Base-by-base conservation (phyloP, 2,329 filamentous ascomycete species). In the Colletotrichum liriopes region DNA sequence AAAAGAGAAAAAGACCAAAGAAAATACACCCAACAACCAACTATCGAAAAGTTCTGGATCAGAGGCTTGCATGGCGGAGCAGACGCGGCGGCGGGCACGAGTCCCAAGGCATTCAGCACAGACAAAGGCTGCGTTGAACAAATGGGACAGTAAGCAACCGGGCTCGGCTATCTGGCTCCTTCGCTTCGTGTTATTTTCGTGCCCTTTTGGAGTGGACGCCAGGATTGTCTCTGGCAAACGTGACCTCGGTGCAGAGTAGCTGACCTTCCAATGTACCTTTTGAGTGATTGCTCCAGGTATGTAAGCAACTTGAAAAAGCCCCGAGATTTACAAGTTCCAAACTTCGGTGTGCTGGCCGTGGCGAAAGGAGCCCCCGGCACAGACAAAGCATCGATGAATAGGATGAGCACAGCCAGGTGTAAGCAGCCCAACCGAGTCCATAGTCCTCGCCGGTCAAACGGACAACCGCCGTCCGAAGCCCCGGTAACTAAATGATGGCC, bases 101-200 rank as follows among this genome's bases (percentile, higher is more conserved):
- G 32, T 4, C 39, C 43, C 51, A 51, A 26, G 35, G 16, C 16
- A 35, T 29, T n/a, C 61, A 4, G 18, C 32, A 41, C 23, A 37
- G 45, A 26, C 29, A n/a, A 43, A 37, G 8, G 23, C 29, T 20
- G 2, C 35, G 32, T 26, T 32, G 47, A 63, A 41, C 6, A 51
- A 63, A 54, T 8, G 14, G 32, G 35, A 18, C 20, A 37, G 41
- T 32, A 37, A 54, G 47, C 47, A 8, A 35, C 26, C 45, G 51
- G 32, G 32, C 43, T 29, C 16, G 45, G 59, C 47, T 26, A 26
- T 51, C 32, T 62, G 35, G 18, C n/a, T 29, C 49, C 7, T 23
- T 52, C 49, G 49, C 47, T 54, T 64, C 61, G 35, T 51, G 32
- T 52, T 29, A 29, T 32, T 64, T 32, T 64, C 47, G 61, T 54